Conservation (phyloP, 2,329 filamentous ascomycete species). For the Neopestalotiopsis sp. region DNA sequence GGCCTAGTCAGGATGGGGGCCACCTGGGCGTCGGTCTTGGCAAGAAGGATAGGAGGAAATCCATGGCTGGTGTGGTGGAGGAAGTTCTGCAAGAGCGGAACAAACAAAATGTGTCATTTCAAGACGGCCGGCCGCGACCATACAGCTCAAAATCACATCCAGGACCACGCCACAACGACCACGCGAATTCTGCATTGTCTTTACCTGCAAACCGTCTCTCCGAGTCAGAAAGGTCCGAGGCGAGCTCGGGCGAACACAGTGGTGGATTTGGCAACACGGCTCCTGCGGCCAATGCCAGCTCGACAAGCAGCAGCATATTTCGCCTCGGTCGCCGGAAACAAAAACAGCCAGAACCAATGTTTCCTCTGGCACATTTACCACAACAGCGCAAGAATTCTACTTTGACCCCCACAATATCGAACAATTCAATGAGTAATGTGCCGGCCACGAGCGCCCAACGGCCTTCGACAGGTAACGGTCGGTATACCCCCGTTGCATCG, state of each 20-base stretch:
- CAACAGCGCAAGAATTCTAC: slow-evolving; percentile 62
- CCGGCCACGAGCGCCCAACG: slow-evolving; percentile 26
- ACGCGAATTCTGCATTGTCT: slow-evolving; percentile 64
- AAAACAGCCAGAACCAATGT: slow-evolving; percentile 76
- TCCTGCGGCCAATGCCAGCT: slow-evolving; percentile 67
- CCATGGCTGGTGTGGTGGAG: slow-evolving; percentile 38
- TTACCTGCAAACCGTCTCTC: slow-evolving; percentile 71
- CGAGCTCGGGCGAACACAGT: slow-evolving; percentile 71
- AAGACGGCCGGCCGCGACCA: slow-evolving; percentile 53
- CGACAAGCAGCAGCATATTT: slow-evolving; percentile 74
- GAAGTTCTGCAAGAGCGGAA: slow-evolving; percentile 36
- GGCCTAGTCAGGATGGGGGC: slow-evolving; percentile 35
- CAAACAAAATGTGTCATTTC: slow-evolving; percentile 59
- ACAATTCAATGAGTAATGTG: slow-evolving; percentile 46
- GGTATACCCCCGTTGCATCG: slow-evolving; percentile 40
- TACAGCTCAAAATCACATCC: slow-evolving; percentile 30
- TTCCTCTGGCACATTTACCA: slow-evolving; percentile 85
- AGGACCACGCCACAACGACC: slow-evolving; percentile 63
- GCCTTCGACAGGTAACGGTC: slow-evolving; percentile 35
- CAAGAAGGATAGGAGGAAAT: slow-evolving; percentile 49
- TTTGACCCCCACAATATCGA: slow-evolving; percentile 40
- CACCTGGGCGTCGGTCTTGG: slow-evolving; percentile 24
- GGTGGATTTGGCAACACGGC: slow-evolving; percentile 61
- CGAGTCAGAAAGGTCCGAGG: slow-evolving; percentile 90
- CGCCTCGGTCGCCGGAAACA: slow-evolving; percentile 77